Base-by-base conservation (phyloP, 2,329 filamentous ascomycete species). In the Aureobasidium zeae region DNA sequence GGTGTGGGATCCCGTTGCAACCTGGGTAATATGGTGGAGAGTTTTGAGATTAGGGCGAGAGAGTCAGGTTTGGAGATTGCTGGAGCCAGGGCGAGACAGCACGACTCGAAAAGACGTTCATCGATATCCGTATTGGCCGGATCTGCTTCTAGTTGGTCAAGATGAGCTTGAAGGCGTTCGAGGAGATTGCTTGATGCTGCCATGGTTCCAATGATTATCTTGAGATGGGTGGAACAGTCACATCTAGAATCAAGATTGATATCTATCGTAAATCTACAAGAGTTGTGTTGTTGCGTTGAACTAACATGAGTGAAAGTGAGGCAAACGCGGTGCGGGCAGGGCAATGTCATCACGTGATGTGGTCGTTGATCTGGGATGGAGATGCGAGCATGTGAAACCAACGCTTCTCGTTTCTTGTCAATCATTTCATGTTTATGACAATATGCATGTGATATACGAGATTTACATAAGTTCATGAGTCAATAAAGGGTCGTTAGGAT, bases 1-100 rank as follows among this genome's bases (percentile, higher is more conserved):
- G 74, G 71, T 11, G 69, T 66, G 8, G 76, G 76, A 49, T 79
- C 73, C 57, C 77, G 71, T 50, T 75, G 72, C 4, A 79, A 59
- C 4, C 67, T 59, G 7, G 70, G 68, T 13, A 77, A 57, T 8
- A 77, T 60, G 34, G 63, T 57, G 13, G 72, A 70, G 34, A 77
- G 63, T 48, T 71, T 66, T 12, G 61, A 45, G 26, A 69, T 62
- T 7, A 70, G 54, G 2, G 56, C 49, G 3, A 56, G 52, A 2
- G 61, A 57, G 11, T 53, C 47, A 3, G 51, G 34, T 34, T 49
- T 35, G 11, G 59, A 60, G 43, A 68, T 57, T 31, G 66, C 59
- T 26, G 62, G 51, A 32, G 61, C 58, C 42, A 67, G 57, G 30
- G 68, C 65, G 21, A 72, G 60, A 51, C 69, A 67, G 46, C 71